Conservation (phyloP, 2,329 filamentous ascomycete genomes). For the Pyrenophora graminea region DNA sequence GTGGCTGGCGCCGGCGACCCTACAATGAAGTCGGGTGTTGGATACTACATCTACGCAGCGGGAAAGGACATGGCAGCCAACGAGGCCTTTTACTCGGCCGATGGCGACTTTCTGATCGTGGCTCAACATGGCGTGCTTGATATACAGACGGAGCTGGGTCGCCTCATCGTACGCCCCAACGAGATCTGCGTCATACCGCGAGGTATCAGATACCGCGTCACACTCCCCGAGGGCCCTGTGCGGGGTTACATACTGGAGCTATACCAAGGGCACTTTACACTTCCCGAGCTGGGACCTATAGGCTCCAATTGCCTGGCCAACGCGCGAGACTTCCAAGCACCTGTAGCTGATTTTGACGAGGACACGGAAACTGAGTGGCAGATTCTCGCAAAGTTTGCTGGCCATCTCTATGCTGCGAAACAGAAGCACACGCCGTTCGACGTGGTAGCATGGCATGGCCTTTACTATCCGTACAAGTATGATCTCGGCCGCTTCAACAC, state of each 20-base stretch:
- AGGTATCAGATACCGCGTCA: constrained; percentile 67
- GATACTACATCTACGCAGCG: constrained; percentile 79
- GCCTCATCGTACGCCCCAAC: constrained; percentile 67
- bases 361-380: constrained; percentile 60
- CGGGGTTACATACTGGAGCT: constrained; percentile 71
- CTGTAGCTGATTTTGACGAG: constrained; percentile 62
- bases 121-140: constrained; percentile 68
- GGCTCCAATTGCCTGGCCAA: constrained; percentile 70
- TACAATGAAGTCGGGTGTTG: constrained; percentile 75
- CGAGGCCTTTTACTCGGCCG: constrained; percentile 80
- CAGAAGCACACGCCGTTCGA: constrained; percentile 72
- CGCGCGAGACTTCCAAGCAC: constrained; percentile 66
- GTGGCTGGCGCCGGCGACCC: constrained; percentile 81
- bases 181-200: constrained; percentile 69
- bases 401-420: constrained; percentile 62
- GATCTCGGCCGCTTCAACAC: constrained; percentile 62
- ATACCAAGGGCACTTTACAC: constrained; percentile 66
- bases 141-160: constrained; percentile 70
- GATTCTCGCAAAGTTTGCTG: constrained; percentile 65
- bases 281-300: constrained; percentile 69
- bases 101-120: constrained; percentile 70
- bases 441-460: constrained; percentile 74
- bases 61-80: constrained; percentile 76
- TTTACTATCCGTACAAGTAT: constrained; percentile 65
- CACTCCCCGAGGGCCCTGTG: constrained; percentile 62